Base-by-base conservation (phyloP, 2,329 filamentous ascomycete genomes). In the Gyromitra esculenta region DNA sequence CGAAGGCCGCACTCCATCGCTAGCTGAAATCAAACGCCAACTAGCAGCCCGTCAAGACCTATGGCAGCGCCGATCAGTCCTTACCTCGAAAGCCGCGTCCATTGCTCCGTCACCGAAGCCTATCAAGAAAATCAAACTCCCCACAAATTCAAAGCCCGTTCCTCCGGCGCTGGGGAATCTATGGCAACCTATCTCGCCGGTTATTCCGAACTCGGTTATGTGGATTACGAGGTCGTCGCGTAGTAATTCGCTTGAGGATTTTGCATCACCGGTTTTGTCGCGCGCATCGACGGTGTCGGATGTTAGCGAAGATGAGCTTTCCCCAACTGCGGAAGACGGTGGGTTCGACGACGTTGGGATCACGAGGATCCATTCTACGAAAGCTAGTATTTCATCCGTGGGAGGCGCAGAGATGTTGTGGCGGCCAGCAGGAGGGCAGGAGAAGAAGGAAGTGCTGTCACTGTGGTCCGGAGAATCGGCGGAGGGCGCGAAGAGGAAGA, bases 141-240 rank as follows among this genome's bases (percentile, higher is more conserved):
- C 39, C 11, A 43, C 35, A n/a, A 18, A 35, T 13, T 60, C 64
- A 37, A 18, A n/a, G 57, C 35, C 62, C 41, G 21, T 25, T 13
- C 6, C 5, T n/a, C 59, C 35, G 48, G 48, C 13, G 62, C 68
- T 13, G 57, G 60, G 73, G 15, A 59, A 21, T 41, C 59, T 76
- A 21, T 77, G 75, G 75, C 57, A 48, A 13, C 75, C 72, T 11
- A 25, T 25, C 6, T 63, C 52, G 13, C 59, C 64, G 15, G 18
- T 62, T 39, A 25, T 48, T 13, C 25, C 50, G 45, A 50, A 56
- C 37, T 21, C 48, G 2, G 48, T 74, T 15, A 35, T 64, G 60
- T 77, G 75, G 75, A 69, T 77, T 21, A 74, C 74, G 35, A 70
- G 65, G 45, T 74, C 74, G 31, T 35, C 74, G 15, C 56, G 57